These are phyloP conservation scores for Curvularia eragrostidis DNA, from an alignment of 2,329 filamentous ascomycete genomes.

Conservation along the genomic window DNA sequence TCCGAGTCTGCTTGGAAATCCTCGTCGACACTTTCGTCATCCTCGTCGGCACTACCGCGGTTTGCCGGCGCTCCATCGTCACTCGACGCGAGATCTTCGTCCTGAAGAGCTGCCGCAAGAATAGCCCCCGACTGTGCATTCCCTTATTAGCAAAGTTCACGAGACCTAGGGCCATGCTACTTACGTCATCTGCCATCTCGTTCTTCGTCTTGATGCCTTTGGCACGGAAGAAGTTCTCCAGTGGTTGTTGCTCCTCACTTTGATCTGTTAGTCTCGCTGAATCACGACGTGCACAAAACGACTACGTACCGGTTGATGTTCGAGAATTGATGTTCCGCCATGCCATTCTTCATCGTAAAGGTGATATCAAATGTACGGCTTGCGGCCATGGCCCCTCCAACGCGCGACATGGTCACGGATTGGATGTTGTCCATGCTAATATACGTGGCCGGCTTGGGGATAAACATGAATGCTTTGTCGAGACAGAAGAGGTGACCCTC, in stretches of 20 bases:
- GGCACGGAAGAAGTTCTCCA: conserved; percentile 97
- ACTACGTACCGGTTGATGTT: conserved; percentile 84
- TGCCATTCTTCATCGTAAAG: conserved; percentile 85
- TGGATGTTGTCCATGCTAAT: conserved; percentile 93
- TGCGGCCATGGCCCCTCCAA: conserved; percentile 90
- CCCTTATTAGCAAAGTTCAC: conserved; percentile 31
- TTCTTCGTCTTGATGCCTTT: conserved; percentile 97
- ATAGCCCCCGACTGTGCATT: conserved; percentile 59
- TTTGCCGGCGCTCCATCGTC: conserved; percentile 76
- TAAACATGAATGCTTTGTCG: conserved; percentile 98
- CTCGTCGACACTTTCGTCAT: conserved; percentile 93
- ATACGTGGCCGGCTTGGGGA: conserved; percentile 97
- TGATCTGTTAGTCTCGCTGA: conserved; percentile 33
- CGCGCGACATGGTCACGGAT: conserved; percentile 92
- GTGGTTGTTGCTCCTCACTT: conserved; percentile 87
- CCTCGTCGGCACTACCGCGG: conserved; percentile 92
- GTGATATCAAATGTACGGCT: conserved; percentile 97
- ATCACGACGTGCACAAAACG: not conserved
- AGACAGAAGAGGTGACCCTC: conserved; percentile 97
- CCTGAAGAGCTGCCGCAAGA: conserved; percentile 80
- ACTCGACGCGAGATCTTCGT: conserved; percentile 81
- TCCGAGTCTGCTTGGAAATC: conserved; percentile 94
- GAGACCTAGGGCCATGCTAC: conserved; percentile 41
- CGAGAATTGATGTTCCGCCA: conserved; percentile 91
- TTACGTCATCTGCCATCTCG: conserved; percentile 94